Percentiles rank a stretch among this genome's conserved stretches.
phyloP scores from a whole-genome alignment of 2,329 filamentous ascomycete genomes.

The Aspergillus sp. region DNA sequence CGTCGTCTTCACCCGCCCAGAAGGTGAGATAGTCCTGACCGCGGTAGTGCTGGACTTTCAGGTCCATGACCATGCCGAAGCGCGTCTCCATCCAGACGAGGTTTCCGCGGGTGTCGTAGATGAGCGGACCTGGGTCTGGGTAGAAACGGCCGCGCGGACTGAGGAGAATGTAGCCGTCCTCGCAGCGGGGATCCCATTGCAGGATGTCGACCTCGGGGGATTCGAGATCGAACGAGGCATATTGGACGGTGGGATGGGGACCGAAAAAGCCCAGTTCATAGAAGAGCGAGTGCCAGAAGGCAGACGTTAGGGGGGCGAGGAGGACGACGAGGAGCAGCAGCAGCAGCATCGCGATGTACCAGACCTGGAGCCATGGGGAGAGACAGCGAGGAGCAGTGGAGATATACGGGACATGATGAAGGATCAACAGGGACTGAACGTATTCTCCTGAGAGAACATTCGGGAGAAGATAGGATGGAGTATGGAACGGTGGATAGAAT shows the following conservation, averaged over 20 bases:
- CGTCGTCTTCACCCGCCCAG: conserved; percentile 48
- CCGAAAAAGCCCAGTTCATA: conserved; percentile 15
- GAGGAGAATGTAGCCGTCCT: conserved; percentile 36
- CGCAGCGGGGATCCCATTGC: conserved; percentile 28
- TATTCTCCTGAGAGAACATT: no score
- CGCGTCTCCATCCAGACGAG: conserved; percentile 31
- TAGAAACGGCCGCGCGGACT: conserved; percentile 33
- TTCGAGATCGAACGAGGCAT: conserved; percentile 11
- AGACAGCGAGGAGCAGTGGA: background rate
- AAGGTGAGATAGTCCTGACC: conserved; percentile 48
- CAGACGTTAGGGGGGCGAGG: conserved; percentile 3
- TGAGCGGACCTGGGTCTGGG: conserved; percentile 39
- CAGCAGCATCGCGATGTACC: background rate
- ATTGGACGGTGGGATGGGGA: conserved; percentile 8
- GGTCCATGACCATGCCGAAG: conserved; percentile 43
- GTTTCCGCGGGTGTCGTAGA: conserved; percentile 31
- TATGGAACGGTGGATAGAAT: no score
- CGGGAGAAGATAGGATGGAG: no score
- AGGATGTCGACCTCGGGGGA: conserved; percentile 11
- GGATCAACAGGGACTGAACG: background rate
- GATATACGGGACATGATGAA: background rate
- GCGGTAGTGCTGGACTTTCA: conserved; percentile 45
- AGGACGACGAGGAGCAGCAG: background rate
- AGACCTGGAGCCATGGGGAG: background rate
- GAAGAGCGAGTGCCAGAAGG: conserved; percentile 12